Conservation (phyloP, 2,329 filamentous ascomycete species). For the Alternaria metachromatica region DNA sequence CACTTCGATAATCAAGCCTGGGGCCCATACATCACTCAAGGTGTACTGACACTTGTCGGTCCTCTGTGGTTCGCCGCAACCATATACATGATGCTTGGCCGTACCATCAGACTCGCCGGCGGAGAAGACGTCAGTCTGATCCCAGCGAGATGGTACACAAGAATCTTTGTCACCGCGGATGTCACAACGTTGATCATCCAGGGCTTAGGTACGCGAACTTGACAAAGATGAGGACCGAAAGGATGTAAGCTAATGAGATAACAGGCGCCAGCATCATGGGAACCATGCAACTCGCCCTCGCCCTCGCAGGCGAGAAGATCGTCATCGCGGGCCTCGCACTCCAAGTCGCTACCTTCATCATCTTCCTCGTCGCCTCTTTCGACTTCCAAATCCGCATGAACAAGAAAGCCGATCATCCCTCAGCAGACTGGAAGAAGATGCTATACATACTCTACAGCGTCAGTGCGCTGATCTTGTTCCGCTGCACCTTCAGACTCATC, state of each 20-base stretch:
- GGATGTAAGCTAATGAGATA: neutral
- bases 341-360: conserved; percentile 43
- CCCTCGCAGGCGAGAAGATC: conserved; percentile 41
- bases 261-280: conserved; percentile 43
- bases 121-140: conserved; percentile 36
- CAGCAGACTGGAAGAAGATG: conserved; percentile 32
- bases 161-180: conserved; percentile 38
- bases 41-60: conserved; percentile 52
- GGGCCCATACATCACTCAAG: conserved; percentile 52
- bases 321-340: conserved; percentile 43
- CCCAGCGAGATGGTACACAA: conserved; percentile 38
- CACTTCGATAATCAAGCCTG: conserved; percentile 46
- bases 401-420: conserved; percentile 5
- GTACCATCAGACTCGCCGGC: conserved; percentile 43
- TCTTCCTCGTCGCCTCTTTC: conserved; percentile 38
- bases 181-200: conserved; percentile 39
- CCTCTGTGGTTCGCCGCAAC: conserved; percentile 56
- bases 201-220: conserved; percentile 31
- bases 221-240: neutral
- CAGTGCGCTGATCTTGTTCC: conserved; percentile 57
- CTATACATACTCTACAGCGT: conserved; percentile 54
- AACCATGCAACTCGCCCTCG: conserved; percentile 40
- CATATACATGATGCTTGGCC: conserved; percentile 56
- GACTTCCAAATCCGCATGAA: conserved; percentile 41
- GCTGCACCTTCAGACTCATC: conserved; percentile 58